These are phyloP conservation scores for Dissophora ornata DNA, from an alignment of 192 early-diverging fungal species.

Conservation along the genomic window DNA sequence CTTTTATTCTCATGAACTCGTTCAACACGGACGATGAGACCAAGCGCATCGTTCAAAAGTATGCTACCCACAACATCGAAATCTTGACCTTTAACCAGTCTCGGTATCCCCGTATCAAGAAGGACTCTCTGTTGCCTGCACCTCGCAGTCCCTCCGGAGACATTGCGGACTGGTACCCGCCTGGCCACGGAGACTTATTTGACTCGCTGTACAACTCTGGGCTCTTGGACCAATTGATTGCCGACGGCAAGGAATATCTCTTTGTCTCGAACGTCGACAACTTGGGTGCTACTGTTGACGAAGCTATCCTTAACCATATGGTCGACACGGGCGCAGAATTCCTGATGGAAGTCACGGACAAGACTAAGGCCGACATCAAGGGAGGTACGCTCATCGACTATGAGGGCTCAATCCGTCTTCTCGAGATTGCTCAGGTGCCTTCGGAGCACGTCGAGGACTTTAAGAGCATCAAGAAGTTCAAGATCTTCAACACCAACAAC, in stretches of 20 bases:
- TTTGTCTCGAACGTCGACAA: conserved; percentile 99
- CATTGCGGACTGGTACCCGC: conserved; percentile 89
- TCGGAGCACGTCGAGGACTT: conserved; percentile 97
- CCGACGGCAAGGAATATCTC: conserved; percentile 97
- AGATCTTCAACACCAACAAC: conserved; percentile 99
- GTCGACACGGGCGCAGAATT: conserved; percentile 89
- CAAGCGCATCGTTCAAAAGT: conserved; percentile 98
- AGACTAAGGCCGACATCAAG: conserved; percentile 99
- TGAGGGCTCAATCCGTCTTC: conserved; percentile 90
- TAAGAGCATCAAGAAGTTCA: conserved; percentile 99
- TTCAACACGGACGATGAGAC: conserved; percentile 99
- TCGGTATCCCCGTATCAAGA: conserved; percentile 91
- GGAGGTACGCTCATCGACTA: conserved; percentile 99
- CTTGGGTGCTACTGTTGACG: conserved; percentile 97
- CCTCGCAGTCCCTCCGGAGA: conserved; percentile 74
- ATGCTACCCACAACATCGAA: conserved; percentile 89
- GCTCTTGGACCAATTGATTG: conserved; percentile 89
- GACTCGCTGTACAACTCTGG: conserved; percentile 95
- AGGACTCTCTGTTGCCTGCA: conserved; percentile 92
- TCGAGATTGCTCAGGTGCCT: conserved; percentile 99
- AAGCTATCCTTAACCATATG: conserved; percentile 92
- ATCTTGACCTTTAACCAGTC: conserved; percentile 99
- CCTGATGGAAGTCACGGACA: conserved; percentile 99
- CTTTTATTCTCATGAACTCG: conserved; percentile 99
- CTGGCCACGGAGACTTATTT: conserved; percentile 98